Percentiles rank a stretch among this genome's conserved stretches.
Conservation (phyloP, 1,139 yeast species). For the Wickerhamiella infanticola region DNA sequence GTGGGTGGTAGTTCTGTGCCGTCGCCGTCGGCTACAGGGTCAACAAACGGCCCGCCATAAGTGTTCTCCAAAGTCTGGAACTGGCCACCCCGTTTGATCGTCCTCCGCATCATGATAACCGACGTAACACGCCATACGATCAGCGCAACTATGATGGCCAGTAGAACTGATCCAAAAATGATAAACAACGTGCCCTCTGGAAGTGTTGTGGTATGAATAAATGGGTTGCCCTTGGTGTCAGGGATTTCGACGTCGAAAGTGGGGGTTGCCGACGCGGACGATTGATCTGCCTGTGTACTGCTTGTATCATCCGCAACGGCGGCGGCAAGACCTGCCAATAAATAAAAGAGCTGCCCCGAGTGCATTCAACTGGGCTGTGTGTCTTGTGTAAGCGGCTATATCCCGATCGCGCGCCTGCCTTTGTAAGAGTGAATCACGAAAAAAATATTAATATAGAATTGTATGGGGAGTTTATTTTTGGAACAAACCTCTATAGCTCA, state of each 20-base stretch:
- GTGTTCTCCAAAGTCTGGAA: conserved; percentile 13
- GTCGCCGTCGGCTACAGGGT: conserved; percentile 10
- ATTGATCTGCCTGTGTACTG: too few relatives aligned
- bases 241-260: conserved; percentile 34
- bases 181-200: conserved; percentile 71
- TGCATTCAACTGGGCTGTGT: too few relatives aligned
- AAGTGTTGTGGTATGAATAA: conserved; percentile 33
- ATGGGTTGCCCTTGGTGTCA: conserved; percentile 42
- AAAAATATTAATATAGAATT: too few relatives aligned
- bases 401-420: too few relatives aligned
- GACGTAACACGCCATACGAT: conserved; percentile 12
- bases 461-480: too few relatives aligned
- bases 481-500: too few relatives aligned
- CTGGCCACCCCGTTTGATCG: conserved; percentile 12
- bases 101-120: conserved; percentile 9
- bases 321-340: too few relatives aligned
- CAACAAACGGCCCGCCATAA: conserved; percentile 15
- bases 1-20: not conserved
- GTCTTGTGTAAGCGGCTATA: too few relatives aligned
- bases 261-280: not conserved
- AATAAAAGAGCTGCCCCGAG: too few relatives aligned
- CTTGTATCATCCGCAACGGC: too few relatives aligned
- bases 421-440: too few relatives aligned
- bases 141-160: conserved; percentile 27
- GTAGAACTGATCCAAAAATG: conserved; percentile 57